Evolutionary conservation across 352 stramenopile species (phyloP).

Genomic region (Globisporangium sylvaticum): DNA sequence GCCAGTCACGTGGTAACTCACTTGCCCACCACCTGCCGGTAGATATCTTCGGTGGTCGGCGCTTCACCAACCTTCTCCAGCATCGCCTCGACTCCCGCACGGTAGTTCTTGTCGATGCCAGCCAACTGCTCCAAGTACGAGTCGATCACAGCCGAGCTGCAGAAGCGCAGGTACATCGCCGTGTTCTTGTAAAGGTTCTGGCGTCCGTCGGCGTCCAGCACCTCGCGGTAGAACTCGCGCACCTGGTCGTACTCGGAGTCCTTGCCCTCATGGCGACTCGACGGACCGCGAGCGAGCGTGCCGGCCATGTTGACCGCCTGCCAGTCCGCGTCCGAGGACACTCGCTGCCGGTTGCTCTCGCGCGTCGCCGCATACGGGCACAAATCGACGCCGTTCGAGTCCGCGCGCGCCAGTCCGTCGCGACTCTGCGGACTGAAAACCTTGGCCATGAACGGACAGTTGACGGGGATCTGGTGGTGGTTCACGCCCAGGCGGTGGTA

Average conservation of each 20-base stretch:
- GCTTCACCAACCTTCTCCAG: constrained; percentile 10
- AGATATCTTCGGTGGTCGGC: constrained; percentile 19
- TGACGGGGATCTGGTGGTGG: constrained; percentile 88
- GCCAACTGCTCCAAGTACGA: constrained; percentile 26
- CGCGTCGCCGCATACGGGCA: neutral
- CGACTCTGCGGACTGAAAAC: constrained; percentile 17
- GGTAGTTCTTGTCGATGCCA: constrained; percentile 22
- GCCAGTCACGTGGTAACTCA: neutral
- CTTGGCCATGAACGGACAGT: constrained; percentile 55
- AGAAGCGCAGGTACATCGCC: constrained; percentile 25
- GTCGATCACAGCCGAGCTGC: constrained; percentile 10
- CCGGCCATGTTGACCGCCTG: constrained; percentile 19
- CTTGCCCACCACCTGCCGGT: constrained; percentile 16
- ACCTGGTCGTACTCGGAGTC: constrained; percentile 2
- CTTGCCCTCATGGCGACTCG: constrained; percentile 10
- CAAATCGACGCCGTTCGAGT: constrained; percentile 24
- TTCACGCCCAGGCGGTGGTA: constrained; percentile 83
- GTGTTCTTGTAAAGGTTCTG: constrained; percentile 21
- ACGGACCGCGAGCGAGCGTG: constrained; percentile 19
- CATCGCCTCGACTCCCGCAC: constrained; percentile 17
- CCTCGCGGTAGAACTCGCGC: neutral
- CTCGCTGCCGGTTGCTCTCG: constrained; percentile 18
- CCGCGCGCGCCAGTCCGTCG: constrained; percentile 17
- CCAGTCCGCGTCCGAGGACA: constrained; percentile 18
- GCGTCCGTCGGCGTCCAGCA: neutral